Evolutionary conservation across 2,329 filamentous ascomycete species (phyloP).

Genomic region (Ustulina deusta): DNA sequence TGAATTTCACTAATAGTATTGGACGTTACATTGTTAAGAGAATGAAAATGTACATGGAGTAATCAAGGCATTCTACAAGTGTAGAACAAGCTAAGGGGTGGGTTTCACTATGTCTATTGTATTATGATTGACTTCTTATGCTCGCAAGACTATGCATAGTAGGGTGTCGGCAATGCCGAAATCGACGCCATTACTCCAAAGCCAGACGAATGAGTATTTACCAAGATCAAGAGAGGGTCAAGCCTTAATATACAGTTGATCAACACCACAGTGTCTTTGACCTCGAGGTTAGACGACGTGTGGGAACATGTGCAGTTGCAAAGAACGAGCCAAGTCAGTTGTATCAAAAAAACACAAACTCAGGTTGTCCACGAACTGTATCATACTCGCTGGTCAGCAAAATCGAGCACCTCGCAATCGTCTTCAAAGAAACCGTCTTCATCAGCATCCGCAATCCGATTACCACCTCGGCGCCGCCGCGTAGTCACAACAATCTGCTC

Average conservation of each 20-base stretch:
- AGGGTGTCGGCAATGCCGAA: conserved; percentile 43
- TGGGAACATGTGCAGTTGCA: conserved; percentile 14
- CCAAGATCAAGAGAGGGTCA: conserved; percentile 40
- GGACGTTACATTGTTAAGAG: not conserved
- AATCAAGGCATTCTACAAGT: conserved; percentile 6
- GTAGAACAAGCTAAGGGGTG: not conserved
- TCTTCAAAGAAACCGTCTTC: conserved; percentile 91
- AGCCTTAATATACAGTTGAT: conserved; percentile 11
- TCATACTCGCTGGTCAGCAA: conserved; percentile 78
- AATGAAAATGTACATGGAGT: not conserved
- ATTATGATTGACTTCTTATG: conserved; percentile 42
- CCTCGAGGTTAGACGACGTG: conserved; percentile 5
- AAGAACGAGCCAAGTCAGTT: conserved; percentile 27
- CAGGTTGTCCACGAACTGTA: conserved; percentile 15
- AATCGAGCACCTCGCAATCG: conserved; percentile 91
- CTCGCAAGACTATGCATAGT: conserved; percentile 39
- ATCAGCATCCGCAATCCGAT: conserved; percentile 62
- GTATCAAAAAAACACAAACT: conserved; percentile 28
- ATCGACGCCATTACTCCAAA: conserved; percentile 47
- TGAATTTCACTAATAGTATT: not conserved
- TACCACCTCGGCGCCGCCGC: conserved; percentile 72
- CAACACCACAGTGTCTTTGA: conserved; percentile 6
- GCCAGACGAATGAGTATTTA: conserved; percentile 40
- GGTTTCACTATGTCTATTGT: conserved; percentile 39
- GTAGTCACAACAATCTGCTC: conserved; percentile 88